Evolutionary conservation across 2,329 filamentous ascomycete genomes (phyloP), one percentile per base, ranked within the genome.

Genomic region (Grosmannia huntii): DNA sequence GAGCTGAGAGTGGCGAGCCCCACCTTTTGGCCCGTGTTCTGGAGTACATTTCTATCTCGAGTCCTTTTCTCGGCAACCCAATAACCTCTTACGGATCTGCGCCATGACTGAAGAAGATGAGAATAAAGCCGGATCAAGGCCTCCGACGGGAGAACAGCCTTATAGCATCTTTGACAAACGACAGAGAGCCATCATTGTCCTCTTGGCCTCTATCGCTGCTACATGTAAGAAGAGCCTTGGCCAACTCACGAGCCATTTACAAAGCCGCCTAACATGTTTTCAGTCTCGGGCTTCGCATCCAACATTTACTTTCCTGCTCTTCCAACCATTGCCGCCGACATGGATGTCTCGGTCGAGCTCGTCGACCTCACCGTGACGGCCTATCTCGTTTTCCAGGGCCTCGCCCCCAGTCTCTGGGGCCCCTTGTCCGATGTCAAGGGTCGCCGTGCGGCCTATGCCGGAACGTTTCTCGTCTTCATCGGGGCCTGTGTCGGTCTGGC

Each of bases 341-440:
- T 76, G 1, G 65, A 66, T 2, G 73, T 76, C 2, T 67, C 70
- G 2, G 61, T 70, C 25, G 66, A 64, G 38, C 66, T 75, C 59
- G 69, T 79, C 63, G 79, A 78, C 63, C 65, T 80, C 60, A 77
- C 76, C 1, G 60, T 80, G 21, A 84, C 82, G 3, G 80, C 80
- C 0, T 85, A 82, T 65, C 81, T 83, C 77, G 75, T 86, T 56
- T 75, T 85, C 56, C 83, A 86, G 66, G 83, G 76, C 21, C 67
- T 87, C 1, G 75, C 82, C 0, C 84, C 83, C 0, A 80, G 77
- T 7, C 66, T 86, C 16, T 78, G 82, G 52, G 84, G 82, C 2
- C 80, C 82, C 58, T 76, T 86, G 31, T 79, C 80, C 1, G 83
- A 87, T 64, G 75, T 72, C 61, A 73, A 76, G 4, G 83, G 84